A percentile compares a stretch with the other conserved stretches of the same genome.
These are phyloP conservation scores for Lipomyces chichibuensis DNA, from an alignment of 805 yeast species.

Conservation along the genomic window DNA sequence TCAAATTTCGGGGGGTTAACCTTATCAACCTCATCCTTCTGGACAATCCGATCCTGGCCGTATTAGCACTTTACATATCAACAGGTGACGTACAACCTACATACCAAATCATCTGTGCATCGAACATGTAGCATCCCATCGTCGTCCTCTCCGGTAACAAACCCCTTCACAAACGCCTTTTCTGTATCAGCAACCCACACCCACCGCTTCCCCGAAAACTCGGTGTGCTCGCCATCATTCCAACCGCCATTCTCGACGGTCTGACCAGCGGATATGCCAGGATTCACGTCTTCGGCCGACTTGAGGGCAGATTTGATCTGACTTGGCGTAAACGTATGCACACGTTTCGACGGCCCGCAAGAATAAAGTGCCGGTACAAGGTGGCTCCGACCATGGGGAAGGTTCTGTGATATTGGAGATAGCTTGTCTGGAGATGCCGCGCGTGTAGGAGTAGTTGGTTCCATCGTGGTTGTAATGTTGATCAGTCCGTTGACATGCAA, in stretches of 20 bases:
- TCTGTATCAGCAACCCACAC: slow-evolving; percentile 78
- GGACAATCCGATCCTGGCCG: slow-evolving; percentile 47
- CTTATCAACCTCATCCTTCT: slow-evolving; percentile 55
- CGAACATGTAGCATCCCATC: slow-evolving; percentile 48
- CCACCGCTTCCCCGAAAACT: slow-evolving; percentile 56
- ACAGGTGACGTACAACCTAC: slow-evolving; percentile 19
- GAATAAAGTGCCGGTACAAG: neutral
- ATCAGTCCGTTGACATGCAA: neutral
- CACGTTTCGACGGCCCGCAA: slow-evolving; percentile 16
- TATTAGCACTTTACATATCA: slow-evolving; percentile 32
- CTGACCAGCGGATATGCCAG: neutral
- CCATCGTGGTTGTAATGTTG: neutral
- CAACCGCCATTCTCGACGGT: neutral
- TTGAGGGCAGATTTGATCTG: slow-evolving; percentile 19
- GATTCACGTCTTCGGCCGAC: neutral
- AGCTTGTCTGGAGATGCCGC: slow-evolving; percentile 26
- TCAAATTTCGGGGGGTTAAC: slow-evolving; percentile 91
- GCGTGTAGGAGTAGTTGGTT: slow-evolving; percentile 6
- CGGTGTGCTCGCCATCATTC: slow-evolving; percentile 27
- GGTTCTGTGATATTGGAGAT: slow-evolving; percentile 26
- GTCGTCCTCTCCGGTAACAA: slow-evolving; percentile 52
- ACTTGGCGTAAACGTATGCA: slow-evolving; percentile 32
- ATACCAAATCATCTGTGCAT: slow-evolving; percentile 48
- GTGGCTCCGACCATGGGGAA: slow-evolving; percentile 23
- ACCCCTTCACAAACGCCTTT: slow-evolving; percentile 63